Percentiles rank a stretch among this genome's conserved stretches.
phyloP scores from a whole-genome alignment of 2,329 filamentous ascomycete species.

The Scolecobasidium constrictum region DNA sequence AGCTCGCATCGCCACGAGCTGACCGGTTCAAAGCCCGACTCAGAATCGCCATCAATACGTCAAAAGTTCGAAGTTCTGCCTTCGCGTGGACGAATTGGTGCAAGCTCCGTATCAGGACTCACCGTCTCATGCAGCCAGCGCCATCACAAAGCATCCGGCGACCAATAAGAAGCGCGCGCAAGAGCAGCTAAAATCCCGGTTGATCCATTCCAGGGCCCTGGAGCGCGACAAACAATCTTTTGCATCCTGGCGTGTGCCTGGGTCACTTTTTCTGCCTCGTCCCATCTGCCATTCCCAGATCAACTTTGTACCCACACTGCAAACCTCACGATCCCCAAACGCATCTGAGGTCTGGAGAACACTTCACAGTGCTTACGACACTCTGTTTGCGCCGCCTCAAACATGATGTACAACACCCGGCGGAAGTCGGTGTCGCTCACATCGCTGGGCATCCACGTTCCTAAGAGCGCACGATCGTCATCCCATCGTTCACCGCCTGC shows the following conservation, averaged over 20 bases:
- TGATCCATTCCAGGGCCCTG: background rate
- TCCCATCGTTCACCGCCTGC: constrained; percentile 44
- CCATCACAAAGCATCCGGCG: too few species aligned
- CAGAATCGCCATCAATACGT: background rate
- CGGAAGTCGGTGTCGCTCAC: constrained; percentile 90
- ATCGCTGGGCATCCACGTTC: constrained; percentile 82
- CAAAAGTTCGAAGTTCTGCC: background rate
- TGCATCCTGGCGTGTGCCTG: background rate
- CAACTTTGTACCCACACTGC: background rate
- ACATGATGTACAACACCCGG: constrained; percentile 92
- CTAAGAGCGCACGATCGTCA: constrained; percentile 41
- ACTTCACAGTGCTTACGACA: constrained; percentile 4
- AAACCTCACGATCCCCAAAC: background rate
- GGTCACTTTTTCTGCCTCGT: constrained; percentile 5
- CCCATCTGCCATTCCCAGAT: background rate
- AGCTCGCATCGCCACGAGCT: background rate
- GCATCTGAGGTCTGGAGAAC: background rate
- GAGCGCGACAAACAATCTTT: constrained; percentile 3
- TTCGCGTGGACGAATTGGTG: background rate
- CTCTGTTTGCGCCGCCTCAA: too few species aligned
- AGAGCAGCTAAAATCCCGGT: too few species aligned
- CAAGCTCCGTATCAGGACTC: background rate
- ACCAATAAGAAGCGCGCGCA: too few species aligned
- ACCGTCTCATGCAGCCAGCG: background rate
- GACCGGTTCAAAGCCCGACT: background rate